Conservation (phyloP, 768 basidiomycete genomes). For the Rhodosporidiobolus sp. region DNA sequence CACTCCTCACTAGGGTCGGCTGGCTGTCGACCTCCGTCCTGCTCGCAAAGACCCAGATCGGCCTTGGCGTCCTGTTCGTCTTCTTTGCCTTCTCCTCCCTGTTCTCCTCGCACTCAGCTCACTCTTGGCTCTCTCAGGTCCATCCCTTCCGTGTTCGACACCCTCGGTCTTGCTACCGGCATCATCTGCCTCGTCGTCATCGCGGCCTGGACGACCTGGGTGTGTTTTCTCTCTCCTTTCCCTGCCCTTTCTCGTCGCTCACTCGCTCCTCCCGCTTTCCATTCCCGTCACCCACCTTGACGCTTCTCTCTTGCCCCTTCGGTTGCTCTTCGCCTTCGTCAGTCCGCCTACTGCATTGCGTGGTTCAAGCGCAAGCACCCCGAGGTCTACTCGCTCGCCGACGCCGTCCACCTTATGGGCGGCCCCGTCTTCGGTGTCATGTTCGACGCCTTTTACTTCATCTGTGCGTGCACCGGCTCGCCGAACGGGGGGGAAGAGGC, state of each 20-base stretch:
- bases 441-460: neutral
- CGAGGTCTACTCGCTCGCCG: neutral
- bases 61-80: slow-evolving; percentile 6
- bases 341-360: neutral
- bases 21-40: slow-evolving; percentile 48
- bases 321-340: too few species aligned
- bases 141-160: slow-evolving; percentile 2
- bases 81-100: too few species aligned
- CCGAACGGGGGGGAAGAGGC: too few species aligned
- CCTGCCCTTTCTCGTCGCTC: too few species aligned
- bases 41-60: slow-evolving; percentile 2
- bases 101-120: too few species aligned
- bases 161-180: neutral
- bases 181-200: neutral
- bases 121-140: too few species aligned
- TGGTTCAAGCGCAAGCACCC: neutral
- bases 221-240: too few species aligned
- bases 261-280: too few species aligned
- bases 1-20: neutral
- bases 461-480: neutral
- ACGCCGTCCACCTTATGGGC: neutral
- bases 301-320: too few species aligned
- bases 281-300: too few species aligned
- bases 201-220: neutral
- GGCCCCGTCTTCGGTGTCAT: neutral